Base-by-base conservation (phyloP, 139 green algal genomes). In the Auxenochlorella pyrenoidosa region DNA sequence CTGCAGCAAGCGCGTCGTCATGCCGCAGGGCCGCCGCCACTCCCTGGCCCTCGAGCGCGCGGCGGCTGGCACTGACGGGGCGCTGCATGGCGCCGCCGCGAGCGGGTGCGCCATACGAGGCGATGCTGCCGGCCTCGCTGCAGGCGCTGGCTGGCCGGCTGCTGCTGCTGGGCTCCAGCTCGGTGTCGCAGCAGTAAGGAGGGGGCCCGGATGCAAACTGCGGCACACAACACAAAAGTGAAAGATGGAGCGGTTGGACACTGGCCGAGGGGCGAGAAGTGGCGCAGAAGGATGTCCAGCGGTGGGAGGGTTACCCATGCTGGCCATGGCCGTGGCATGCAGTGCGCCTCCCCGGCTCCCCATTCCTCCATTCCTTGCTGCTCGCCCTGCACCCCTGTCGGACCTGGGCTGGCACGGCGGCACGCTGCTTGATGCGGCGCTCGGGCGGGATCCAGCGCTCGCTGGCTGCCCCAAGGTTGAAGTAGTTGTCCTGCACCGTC, bases 371-470 rank as follows among this genome's bases (percentile, higher is more conserved):
- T 63, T 8, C 54, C 24, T n/a, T 16, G 21, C 63, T 71, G 63
- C 63, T 36, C 3, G 26, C 24, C 26, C 28, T 71, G 63, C 63
- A n/a, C 59, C 5, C 32, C 3, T 24, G n/a, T 24, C 58, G 0
- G 38, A 82, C 71, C 83, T 87, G 83, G 26, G 47, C 40, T 4
- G 83, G 70, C 26, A 82, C 38, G 21, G 51, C 72, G 24, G 83
- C 73, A 19, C 84, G 84, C 38, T 83, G 84, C 73, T 88, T 83
- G 38, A 89, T 43, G 24, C 88, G 84, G 18, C 58, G 71, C 58
- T 89, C 88, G 4, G 88, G 88, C 21, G 88, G 84, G 40, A 91
- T 84, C 88, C 88, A 91, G 54, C 86, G 87, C 79, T 91, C 88
- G 47, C 59, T 82, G 32, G 88, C 72, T 4, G 88, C 88, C 10